These are phyloP conservation scores for Strobilomyces dryophilus DNA, from an alignment of 768 basidiomycete genomes.

Conservation along the genomic window DNA sequence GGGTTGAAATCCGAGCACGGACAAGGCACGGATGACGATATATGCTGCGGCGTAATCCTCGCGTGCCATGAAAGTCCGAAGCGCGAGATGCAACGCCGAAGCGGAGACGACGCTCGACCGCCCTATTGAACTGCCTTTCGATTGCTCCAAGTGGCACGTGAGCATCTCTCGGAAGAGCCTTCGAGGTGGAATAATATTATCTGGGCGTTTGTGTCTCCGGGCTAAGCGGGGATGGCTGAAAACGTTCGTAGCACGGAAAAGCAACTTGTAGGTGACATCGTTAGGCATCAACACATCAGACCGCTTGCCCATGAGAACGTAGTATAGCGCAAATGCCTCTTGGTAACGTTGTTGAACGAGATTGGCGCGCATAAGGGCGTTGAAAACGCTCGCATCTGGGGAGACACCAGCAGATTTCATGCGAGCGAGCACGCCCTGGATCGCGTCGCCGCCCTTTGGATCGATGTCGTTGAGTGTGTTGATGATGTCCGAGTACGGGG, in stretches of 20 bases:
- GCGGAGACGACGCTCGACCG: conserved; percentile 28
- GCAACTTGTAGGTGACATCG: conserved; percentile 42
- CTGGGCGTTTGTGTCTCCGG: conserved; percentile 20
- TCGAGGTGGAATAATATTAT: conserved; percentile 34
- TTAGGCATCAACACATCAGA: conserved; percentile 32
- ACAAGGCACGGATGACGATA: conserved; percentile 34
- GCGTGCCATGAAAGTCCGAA: conserved; percentile 41
- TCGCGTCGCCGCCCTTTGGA: conserved; percentile 26
- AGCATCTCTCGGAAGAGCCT: conserved; percentile 45
- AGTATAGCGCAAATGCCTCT: conserved; percentile 43
- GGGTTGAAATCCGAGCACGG: conserved; percentile 26
- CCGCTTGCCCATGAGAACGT: conserved; percentile 33
- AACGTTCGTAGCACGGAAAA: conserved; percentile 35
- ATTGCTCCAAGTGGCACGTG: conserved; percentile 26
- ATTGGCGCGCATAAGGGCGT: conserved; percentile 43
- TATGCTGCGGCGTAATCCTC: conserved; percentile 49
- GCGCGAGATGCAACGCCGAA: conserved; percentile 37
- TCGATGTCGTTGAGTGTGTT: conserved; percentile 32
- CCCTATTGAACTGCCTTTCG: conserved; percentile 12
- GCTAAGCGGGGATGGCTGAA: conserved; percentile 16
- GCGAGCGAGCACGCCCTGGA: conserved; percentile 35
- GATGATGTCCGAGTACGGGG: conserved; percentile 40
- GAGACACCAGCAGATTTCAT: conserved; percentile 37
- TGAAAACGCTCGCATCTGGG: conserved; percentile 43
- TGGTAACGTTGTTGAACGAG: conserved; percentile 28